phyloP scores from a whole-genome alignment of 768 basidiomycete species.

The Crassisporium funariophilum region DNA sequence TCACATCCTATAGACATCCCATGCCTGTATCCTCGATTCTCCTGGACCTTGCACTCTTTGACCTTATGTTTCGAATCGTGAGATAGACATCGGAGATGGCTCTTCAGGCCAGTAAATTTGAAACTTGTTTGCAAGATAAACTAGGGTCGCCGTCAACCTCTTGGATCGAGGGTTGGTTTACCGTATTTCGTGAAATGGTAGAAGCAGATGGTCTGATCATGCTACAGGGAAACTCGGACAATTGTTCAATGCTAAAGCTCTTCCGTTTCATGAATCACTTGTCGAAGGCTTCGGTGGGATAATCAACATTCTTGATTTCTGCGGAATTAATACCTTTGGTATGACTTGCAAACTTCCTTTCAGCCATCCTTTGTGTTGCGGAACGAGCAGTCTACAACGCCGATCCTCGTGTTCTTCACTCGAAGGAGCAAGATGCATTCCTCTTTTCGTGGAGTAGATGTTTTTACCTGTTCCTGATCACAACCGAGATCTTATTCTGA shows the following conservation, averaged over 20 bases:
- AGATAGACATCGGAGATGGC: not conserved
- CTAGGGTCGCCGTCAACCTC: conserved; percentile 36
- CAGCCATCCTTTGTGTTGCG: conserved; percentile 15
- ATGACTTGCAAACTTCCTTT: not conserved
- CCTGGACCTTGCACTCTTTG: too few relatives aligned
- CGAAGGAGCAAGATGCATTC: conserved; percentile 50
- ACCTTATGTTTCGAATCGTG: not conserved
- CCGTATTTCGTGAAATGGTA: not conserved
- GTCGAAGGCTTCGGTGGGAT: conserved; percentile 44
- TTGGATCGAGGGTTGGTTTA: conserved; percentile 33
- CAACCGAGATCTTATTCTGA: not conserved
- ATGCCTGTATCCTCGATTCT: too few relatives aligned
- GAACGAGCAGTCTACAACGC: conserved; percentile 53
- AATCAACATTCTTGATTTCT: conserved; percentile 47
- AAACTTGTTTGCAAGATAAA: conserved; percentile 23
- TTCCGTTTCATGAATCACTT: conserved; percentile 41
- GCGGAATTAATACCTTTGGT: conserved; percentile 36
- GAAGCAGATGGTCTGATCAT: not conserved
- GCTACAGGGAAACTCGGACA: conserved; percentile 43
- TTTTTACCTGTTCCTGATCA: not conserved
- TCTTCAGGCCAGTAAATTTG: not conserved
- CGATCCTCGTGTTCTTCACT: conserved; percentile 50
- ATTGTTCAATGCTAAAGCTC: conserved; percentile 44
- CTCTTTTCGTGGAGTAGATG: conserved; percentile 45
- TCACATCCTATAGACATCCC: too few relatives aligned